phyloP scores from a whole-genome alignment of 73 alveolate genomes.

The Diophrys sp. region DNA sequence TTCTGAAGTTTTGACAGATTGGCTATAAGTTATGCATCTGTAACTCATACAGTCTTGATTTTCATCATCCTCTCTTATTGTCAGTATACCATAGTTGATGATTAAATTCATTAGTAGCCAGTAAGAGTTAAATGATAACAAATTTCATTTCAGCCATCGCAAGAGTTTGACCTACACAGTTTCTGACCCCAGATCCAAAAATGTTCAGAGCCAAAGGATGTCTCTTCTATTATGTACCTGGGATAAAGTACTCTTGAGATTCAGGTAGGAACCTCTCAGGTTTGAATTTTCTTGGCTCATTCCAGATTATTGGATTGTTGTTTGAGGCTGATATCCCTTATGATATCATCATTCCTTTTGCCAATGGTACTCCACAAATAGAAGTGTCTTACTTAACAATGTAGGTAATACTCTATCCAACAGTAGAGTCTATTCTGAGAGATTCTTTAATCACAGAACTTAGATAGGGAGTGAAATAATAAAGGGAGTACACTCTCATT shows the following conservation, averaged over 20 bases:
- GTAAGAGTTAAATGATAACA: no score
- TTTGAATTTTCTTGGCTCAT: not conserved
- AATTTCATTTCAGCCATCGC: not conserved
- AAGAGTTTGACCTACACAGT: not conserved
- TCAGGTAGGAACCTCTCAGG: constrained; percentile 23
- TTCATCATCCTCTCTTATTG: no score
- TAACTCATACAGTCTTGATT: no score
- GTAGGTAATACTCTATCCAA: not conserved
- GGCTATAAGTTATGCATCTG: no score
- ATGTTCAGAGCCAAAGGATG: not conserved
- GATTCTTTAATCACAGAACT: not conserved
- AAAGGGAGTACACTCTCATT: no score
- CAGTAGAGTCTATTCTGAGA: constrained; percentile 4
- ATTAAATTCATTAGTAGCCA: no score
- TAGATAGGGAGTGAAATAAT: no score
- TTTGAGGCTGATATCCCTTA: not conserved
- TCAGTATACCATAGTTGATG: no score
- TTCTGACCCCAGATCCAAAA: not conserved
- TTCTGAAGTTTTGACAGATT: no score
- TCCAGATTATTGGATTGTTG: constrained; percentile 13
- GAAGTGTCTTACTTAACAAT: not conserved
- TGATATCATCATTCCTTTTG: not conserved
- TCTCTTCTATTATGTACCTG: not conserved
- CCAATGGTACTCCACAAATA: constrained; percentile 11
- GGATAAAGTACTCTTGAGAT: constrained; percentile 1